phyloP scores from a whole-genome alignment of 345 rosid genomes.

The Bretschneidera sinensis region DNA sequence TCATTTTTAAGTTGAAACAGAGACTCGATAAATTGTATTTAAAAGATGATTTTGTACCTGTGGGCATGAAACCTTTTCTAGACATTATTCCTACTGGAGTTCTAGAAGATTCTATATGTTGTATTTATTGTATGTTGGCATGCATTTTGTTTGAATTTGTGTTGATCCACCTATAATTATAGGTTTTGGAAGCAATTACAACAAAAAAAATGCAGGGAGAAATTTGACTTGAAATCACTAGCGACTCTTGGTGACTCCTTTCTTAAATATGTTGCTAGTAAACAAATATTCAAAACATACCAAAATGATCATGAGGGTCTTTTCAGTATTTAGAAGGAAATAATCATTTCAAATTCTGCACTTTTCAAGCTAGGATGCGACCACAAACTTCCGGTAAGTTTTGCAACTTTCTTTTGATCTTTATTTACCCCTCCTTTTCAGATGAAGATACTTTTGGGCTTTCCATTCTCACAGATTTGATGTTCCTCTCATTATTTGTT shows the following conservation, averaged over 20 bases:
- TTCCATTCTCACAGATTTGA: too few species aligned
- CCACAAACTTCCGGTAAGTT: constrained; percentile 66
- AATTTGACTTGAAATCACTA: constrained; percentile 73
- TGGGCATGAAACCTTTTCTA: too few species aligned
- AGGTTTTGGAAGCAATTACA: constrained; percentile 91
- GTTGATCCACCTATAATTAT: constrained; percentile 14
- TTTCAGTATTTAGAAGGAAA: constrained; percentile 61
- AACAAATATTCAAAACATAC: constrained; percentile 55
- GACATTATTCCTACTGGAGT: too few species aligned
- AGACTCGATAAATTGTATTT: too few species aligned
- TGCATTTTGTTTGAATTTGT: neutral
- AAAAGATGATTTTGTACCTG: too few species aligned
- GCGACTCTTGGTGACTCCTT: constrained; percentile 96
- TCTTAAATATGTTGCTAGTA: constrained; percentile 73
- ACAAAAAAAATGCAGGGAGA: constrained; percentile 75
- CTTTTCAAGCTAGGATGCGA: constrained; percentile 70
- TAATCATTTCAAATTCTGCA: constrained; percentile 56
- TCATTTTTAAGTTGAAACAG: too few species aligned
- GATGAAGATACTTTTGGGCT: too few species aligned
- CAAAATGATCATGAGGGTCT: constrained; percentile 70
- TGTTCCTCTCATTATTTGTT: too few species aligned
- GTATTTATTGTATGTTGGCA: neutral
- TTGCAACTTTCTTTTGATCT: constrained; percentile 5
- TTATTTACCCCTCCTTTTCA: too few species aligned
- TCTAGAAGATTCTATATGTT: too few species aligned